Evolutionary conservation across 257 asterid species (phyloP).

Genomic region (Schizonepeta tenuifolia): DNA sequence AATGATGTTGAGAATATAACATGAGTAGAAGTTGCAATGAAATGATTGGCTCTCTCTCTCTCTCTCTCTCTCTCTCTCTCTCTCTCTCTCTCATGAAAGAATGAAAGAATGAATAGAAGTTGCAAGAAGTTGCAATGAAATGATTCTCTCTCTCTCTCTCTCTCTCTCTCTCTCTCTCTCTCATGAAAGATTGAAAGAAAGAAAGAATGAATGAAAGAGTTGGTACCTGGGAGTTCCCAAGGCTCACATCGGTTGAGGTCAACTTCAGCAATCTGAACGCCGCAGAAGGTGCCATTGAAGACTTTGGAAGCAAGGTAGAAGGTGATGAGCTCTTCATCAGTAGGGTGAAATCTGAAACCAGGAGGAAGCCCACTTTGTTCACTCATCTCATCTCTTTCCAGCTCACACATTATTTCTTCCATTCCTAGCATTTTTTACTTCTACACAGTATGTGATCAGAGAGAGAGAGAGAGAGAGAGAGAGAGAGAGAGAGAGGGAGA

Average conservation of each 20-base stretch:
- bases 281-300: constrained; percentile 50
- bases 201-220: too few relatives aligned
- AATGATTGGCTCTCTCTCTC: too few relatives aligned
- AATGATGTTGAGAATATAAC: too few relatives aligned
- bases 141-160: background rate
- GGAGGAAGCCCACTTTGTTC: constrained; percentile 65
- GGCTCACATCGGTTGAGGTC: constrained; percentile 90
- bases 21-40: too few relatives aligned
- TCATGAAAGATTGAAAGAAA: background rate
- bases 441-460: too few relatives aligned
- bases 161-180: background rate
- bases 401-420: constrained; percentile 70
- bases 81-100: too few relatives aligned
- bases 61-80: too few relatives aligned
- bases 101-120: too few relatives aligned
- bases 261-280: constrained; percentile 63
- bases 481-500: too few relatives aligned
- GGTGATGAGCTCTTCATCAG: constrained; percentile 85
- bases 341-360: constrained; percentile 83
- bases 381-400: constrained; percentile 46
- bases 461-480: too few relatives aligned
- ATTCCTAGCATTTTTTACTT: constrained; percentile 48
- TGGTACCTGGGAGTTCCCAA: constrained; percentile 68
- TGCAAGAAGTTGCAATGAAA: too few relatives aligned
- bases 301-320: constrained; percentile 79